A percentile compares a stretch with the other conserved stretches of the same genome.
These are phyloP conservation scores for Aspergillus leporis DNA, from an alignment of 495 filamentous ascomycete species.

Conservation along the genomic window DNA sequence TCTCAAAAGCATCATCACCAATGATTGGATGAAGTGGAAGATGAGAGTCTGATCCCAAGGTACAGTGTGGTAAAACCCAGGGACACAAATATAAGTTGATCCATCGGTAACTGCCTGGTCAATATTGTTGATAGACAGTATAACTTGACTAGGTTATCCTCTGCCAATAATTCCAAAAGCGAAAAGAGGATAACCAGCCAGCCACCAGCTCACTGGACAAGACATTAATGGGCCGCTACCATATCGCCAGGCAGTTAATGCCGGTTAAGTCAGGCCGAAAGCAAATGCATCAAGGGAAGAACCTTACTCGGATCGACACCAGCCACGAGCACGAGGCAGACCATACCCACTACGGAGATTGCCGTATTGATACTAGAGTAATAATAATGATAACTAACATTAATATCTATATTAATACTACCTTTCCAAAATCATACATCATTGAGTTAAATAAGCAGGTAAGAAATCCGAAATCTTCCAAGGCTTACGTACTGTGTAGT, in stretches of 20 bases:
- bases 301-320: slow-evolving; percentile 21
- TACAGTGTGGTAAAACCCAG: too few relatives aligned
- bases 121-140: too few relatives aligned
- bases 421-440: too few relatives aligned
- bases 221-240: slow-evolving; percentile 2
- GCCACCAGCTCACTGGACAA: not conserved
- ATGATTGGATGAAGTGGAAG: too few relatives aligned
- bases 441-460: not conserved
- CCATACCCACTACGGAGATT: not conserved
- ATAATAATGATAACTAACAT: not conserved
- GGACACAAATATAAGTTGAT: too few relatives aligned
- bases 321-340: slow-evolving; percentile 17
- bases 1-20: not conserved
- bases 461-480: not conserved
- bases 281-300: slow-evolving; percentile 18
- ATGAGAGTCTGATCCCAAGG: too few relatives aligned
- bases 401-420: not conserved
- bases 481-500: not conserved
- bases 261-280: slow-evolving; percentile 17
- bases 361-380: not conserved
- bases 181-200: slow-evolving; percentile 7
- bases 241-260: slow-evolving; percentile 11
- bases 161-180: too few relatives aligned
- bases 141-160: too few relatives aligned
- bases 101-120: too few relatives aligned